These are phyloP conservation scores for Mortierella polycephala DNA, from an alignment of 371 early-diverging fungal genomes.

Conservation along the genomic window DNA sequence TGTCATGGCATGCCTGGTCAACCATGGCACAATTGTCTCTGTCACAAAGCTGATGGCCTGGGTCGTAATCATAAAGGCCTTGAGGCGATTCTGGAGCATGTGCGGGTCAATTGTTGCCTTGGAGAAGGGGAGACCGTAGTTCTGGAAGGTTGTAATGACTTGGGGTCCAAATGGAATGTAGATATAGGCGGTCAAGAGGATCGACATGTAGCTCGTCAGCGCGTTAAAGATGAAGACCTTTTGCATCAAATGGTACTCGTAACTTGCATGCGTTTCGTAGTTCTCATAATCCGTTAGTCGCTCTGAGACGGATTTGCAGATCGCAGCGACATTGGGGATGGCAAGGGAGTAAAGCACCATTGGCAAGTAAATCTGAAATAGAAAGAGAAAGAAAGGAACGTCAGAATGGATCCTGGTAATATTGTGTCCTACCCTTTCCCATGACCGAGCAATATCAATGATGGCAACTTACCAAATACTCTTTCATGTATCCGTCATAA, in stretches of 20 bases:
- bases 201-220: slow-evolving; percentile 81
- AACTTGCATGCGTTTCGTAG: slow-evolving; percentile 77
- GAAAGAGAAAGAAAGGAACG: not conserved
- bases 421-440: not conserved
- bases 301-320: slow-evolving; percentile 74
- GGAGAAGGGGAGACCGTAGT: slow-evolving; percentile 46
- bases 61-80: slow-evolving; percentile 87
- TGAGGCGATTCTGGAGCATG: slow-evolving; percentile 73
- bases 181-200: slow-evolving; percentile 87
- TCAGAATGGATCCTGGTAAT: not conserved
- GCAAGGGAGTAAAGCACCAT: slow-evolving; percentile 77
- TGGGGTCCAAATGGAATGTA: slow-evolving; percentile 77
- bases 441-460: not conserved
- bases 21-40: slow-evolving; percentile 80
- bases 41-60: slow-evolving; percentile 81
- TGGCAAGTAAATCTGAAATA: slow-evolving; percentile 72
- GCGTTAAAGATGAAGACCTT: slow-evolving; percentile 90
- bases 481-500: slow-evolving; percentile 77
- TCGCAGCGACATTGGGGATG: slow-evolving; percentile 76
- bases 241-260: slow-evolving; percentile 77
- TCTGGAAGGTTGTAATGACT: slow-evolving; percentile 41
- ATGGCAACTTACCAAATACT: slow-evolving; percentile 39
- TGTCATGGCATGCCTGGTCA: slow-evolving; percentile 59
- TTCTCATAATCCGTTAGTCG: slow-evolving; percentile 84
- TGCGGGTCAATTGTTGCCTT: slow-evolving; percentile 62